A percentile compares a stretch with the other conserved stretches of the same genome.
Evolutionary conservation across 306 rosid genomes (phyloP).

Genomic region (Biancaea sappan): DNA sequence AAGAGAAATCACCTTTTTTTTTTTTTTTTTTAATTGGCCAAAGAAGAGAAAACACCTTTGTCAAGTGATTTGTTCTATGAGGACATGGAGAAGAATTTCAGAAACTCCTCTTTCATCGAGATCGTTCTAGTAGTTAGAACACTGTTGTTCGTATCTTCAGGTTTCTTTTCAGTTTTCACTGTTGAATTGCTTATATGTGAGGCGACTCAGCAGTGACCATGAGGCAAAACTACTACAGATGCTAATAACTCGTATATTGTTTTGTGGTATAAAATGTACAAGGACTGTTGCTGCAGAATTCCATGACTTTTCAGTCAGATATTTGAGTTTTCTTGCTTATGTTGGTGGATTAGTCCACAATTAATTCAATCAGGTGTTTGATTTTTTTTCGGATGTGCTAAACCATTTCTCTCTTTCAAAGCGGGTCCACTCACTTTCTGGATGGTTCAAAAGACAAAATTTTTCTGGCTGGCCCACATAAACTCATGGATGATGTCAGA

Average conservation of each 20-base stretch:
- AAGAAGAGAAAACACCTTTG: too few relatives aligned
- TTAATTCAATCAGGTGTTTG: neutral
- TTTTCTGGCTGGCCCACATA: neutral
- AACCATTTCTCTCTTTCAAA: neutral
- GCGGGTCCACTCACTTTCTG: neutral
- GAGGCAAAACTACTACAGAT: neutral
- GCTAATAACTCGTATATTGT: too few relatives aligned
- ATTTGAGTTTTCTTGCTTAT: neutral
- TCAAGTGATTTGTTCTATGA: neutral
- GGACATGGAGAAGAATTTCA: neutral
- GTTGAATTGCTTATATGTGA: neutral
- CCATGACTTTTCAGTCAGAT: neutral
- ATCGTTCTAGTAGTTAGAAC: neutral
- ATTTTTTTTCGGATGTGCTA: too few relatives aligned
- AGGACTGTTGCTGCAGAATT: neutral
- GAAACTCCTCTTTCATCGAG: neutral
- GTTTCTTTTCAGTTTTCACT: neutral
- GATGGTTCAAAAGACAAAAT: neutral
- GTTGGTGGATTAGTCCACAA: neutral
- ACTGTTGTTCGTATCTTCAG: neutral
- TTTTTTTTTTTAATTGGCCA: too few relatives aligned
- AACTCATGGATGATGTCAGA: neutral
- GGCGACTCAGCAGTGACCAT: neutral
- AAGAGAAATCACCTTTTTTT: too few relatives aligned
- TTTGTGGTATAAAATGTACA: neutral